Evolutionary conservation across 345 rosid genomes (phyloP).

Genomic region (Gossypium stocksii): DNA sequence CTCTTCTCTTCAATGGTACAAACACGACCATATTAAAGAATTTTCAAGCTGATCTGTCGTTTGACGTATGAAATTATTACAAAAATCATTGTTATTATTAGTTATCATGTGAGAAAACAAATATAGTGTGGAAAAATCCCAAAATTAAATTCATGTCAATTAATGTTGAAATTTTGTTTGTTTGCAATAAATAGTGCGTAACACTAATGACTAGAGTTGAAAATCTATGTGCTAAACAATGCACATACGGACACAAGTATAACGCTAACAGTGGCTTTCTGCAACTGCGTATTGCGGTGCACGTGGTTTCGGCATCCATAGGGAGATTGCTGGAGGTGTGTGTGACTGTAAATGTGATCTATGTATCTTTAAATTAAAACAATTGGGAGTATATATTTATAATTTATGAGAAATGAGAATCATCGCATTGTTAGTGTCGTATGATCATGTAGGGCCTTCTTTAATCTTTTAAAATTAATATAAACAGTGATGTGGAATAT

Average conservation of each 20-base stretch:
- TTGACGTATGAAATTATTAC: background rate
- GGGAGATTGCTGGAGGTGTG: no score
- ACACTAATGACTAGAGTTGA: background rate
- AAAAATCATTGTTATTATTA: background rate
- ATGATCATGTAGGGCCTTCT: background rate
- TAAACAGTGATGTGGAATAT: background rate
- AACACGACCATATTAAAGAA: background rate
- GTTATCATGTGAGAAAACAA: background rate
- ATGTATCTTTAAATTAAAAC: background rate
- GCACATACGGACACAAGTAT: no score
- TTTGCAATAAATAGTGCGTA: background rate
- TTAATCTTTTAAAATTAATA: background rate
- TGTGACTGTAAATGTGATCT: no score
- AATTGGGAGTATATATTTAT: no score
- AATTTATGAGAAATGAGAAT: background rate
- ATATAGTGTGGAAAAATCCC: no score
- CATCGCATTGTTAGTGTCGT: background rate
- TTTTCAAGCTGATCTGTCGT: background rate
- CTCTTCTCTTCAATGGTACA: background rate
- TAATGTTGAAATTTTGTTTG: background rate
- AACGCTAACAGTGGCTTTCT: no score
- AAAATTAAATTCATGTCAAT: no score
- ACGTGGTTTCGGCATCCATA: no score
- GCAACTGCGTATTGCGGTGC: no score
- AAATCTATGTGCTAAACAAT: background rate